A percentile compares a stretch with the other conserved stretches of the same genome.
Conservation (phyloP, 176 grass and related monocot species). For the Eleusine coracana region DNA sequence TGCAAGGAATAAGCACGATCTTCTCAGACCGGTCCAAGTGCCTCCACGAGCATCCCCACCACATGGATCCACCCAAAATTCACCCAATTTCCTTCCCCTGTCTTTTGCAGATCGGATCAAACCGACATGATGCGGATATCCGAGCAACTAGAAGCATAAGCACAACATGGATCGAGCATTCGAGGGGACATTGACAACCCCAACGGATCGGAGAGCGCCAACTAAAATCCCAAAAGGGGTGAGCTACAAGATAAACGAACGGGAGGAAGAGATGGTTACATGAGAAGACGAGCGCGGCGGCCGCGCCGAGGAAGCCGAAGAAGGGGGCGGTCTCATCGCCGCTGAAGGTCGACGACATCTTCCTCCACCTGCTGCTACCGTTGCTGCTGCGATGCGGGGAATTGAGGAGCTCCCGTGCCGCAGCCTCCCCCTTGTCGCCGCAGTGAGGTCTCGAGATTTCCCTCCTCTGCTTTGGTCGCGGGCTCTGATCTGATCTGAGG, state of each 20-base stretch:
- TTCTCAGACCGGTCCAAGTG: neutral
- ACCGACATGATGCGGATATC: neutral
- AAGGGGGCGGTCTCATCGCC: conserved; percentile 99
- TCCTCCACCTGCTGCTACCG: neutral
- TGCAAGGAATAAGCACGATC: conserved; percentile 12
- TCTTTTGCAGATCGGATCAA: neutral
- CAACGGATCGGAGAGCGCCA: neutral
- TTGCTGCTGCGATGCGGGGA: neutral
- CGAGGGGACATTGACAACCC: neutral
- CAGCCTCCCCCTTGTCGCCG: neutral
- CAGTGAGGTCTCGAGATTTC: conserved; percentile 6
- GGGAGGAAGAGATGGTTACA: conserved; percentile 33
- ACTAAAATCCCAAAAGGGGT: neutral
- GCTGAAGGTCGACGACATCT: conserved; percentile 77
- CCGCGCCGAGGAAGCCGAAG: conserved; percentile 99
- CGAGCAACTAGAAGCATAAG: neutral
- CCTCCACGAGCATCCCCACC: neutral
- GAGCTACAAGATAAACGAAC: neutral
- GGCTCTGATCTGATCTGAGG: conserved; percentile 49
- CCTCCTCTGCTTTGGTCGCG: neutral
- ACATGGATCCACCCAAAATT: conserved; percentile 16
- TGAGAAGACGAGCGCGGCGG: conserved; percentile 95
- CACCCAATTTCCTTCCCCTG: neutral
- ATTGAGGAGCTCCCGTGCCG: neutral
- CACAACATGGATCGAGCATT: neutral